Conservation (phyloP, 2,329 filamentous ascomycete species). For the Madurella fahalii region DNA sequence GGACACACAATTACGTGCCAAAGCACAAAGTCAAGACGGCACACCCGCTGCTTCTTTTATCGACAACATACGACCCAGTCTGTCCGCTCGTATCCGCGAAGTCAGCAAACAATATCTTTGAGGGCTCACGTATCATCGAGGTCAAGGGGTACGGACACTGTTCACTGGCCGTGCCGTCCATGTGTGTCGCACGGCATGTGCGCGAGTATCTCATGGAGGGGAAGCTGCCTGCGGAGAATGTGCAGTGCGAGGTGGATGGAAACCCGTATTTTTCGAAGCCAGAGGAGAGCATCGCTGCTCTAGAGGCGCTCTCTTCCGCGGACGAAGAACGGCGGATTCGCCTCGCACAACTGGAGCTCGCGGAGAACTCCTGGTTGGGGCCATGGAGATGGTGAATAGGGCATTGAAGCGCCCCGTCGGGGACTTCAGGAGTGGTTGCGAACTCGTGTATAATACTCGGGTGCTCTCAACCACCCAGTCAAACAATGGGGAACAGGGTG, state of each 20-base stretch:
- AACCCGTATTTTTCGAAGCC: constrained; percentile 35
- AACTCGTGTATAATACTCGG: too few species aligned
- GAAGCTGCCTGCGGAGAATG: constrained; percentile 34
- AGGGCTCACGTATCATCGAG: constrained; percentile 37
- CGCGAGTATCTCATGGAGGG: constrained; percentile 37
- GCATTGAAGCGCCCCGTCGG: not conserved
- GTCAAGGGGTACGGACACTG: constrained; percentile 43
- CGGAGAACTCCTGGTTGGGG: constrained; percentile 11
- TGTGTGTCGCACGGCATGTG: constrained; percentile 35
- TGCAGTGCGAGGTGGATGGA: constrained; percentile 37
- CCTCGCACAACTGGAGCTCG: constrained; percentile 17
- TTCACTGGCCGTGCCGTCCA: constrained; percentile 35
- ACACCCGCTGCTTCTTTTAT: constrained; percentile 51
- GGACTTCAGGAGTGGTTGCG: not conserved
- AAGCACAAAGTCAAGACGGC: constrained; percentile 36
- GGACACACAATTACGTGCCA: constrained; percentile 30
- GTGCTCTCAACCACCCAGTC: too few species aligned
- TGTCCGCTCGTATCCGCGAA: constrained; percentile 43
- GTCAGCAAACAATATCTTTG: constrained; percentile 34
- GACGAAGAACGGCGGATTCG: constrained; percentile 14
- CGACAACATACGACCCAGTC: constrained; percentile 55
- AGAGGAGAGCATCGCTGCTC: constrained; percentile 13
- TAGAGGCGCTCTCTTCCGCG: not conserved
- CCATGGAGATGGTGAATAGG: not conserved
- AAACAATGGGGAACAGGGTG: too few species aligned